Evolutionary conservation across 495 filamentous ascomycete species (phyloP), one percentile per base, ranked within the genome.

Genomic region (Hypoxylon fuscum): DNA sequence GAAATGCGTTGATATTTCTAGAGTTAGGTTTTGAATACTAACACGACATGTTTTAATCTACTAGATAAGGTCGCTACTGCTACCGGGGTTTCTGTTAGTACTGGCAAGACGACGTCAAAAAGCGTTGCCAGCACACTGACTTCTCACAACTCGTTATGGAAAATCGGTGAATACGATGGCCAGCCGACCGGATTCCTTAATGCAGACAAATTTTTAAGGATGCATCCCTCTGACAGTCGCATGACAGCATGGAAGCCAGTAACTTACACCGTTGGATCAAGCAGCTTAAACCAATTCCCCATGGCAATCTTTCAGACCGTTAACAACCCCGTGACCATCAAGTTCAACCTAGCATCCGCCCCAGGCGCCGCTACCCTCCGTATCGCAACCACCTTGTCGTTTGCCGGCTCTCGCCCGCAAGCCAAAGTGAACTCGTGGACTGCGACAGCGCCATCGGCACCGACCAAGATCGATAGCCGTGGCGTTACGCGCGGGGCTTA

Each of bases 401-500:
- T 87, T 62, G 80, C 81, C 0, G 84, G 86, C 15, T 81, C 74
- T 14, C 71, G 83, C 15, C 83, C 82, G 1, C 69, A 72, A 38
- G 74, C 76, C 0, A 72, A 61, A 40, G 74, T 89, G 45, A 88
- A 88, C 58, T 73, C 70, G 17, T 87, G 79, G 62, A 72, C 72
- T 0, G 77, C 72, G 0, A 20, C 75, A 0, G 74, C 74, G 0
- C 87, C 87, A 0, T 62, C 77, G 0, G 85, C 87, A 0, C 86
- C 87, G 4, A 78, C 74, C 2, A 88, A 88, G 72, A 85, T 90
- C 29, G 81, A 89, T 63, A 83, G 79, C 9, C 79, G 87, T 1
- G 87, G 87, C 12, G 81, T 89, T 0, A 90, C 87, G 11, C 73
- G 87, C 8, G 87, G 87, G 0, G 84, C 85, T 0, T 90, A 88